Evolutionary conservation across 805 yeast species (phyloP).

Genomic region (Sugiyamaella marilandica): DNA sequence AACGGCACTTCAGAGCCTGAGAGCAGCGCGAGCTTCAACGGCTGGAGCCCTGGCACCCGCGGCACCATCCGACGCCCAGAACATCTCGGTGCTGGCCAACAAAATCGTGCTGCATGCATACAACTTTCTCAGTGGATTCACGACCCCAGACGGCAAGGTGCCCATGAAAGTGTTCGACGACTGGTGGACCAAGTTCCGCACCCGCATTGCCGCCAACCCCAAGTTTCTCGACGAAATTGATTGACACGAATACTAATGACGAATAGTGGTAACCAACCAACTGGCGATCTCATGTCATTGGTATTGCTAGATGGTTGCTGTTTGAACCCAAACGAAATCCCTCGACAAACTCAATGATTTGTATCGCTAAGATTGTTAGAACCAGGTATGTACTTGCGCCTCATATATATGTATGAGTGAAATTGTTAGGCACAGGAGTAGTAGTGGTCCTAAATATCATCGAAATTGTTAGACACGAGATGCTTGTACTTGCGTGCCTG

Average conservation of each 20-base stretch:
- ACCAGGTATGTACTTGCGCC: too few species aligned
- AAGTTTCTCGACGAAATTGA: constrained; percentile 54
- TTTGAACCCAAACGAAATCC: too few species aligned
- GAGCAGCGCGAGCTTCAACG: constrained; percentile 24
- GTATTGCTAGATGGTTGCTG: not conserved
- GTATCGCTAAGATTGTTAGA: not conserved
- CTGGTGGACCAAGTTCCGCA: constrained; percentile 90
- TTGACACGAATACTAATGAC: too few species aligned
- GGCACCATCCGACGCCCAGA: constrained; percentile 35
- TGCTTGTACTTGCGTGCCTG: constrained; percentile 1
- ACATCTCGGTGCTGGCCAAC: constrained; percentile 65
- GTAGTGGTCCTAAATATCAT: not conserved
- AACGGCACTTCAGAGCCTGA: constrained; percentile 42
- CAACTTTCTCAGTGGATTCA: constrained; percentile 83
- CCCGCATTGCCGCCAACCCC: constrained; percentile 74
- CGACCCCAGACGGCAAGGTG: constrained; percentile 74
- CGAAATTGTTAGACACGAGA: not conserved
- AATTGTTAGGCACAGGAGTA: too few species aligned
- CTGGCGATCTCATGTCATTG: too few species aligned
- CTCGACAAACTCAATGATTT: not conserved
- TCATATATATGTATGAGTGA: too few species aligned
- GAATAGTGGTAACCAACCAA: too few species aligned
- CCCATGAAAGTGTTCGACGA: constrained; percentile 82
- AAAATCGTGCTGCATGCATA: constrained; percentile 90
- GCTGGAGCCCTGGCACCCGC: constrained; percentile 28